Evolutionary conservation across 1,284 basidiomycete genomes (phyloP), one percentile per base, ranked within the genome.

Genomic region (Apiotrichum montevideense): DNA sequence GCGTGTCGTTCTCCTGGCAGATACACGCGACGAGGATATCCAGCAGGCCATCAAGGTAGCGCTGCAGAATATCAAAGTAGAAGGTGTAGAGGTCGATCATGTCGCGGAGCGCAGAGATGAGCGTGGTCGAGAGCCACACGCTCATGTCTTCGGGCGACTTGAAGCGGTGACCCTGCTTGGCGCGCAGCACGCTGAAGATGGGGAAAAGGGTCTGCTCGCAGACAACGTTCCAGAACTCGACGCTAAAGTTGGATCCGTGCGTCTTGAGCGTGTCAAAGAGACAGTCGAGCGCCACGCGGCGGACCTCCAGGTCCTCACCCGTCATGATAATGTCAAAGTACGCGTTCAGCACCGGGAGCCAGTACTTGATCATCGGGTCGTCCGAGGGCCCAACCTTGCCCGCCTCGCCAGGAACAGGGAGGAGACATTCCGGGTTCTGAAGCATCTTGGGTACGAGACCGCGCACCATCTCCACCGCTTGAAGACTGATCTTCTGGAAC

Each of bases 241-340:
- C 83, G 10, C 90, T 86, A 79, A 93, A 99, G 3, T 86, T 82
- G 4, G 82, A 77, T 0, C 96, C 96, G 70, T 97, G 87, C 34
- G 84, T 87, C 78, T 97, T 98, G 67, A 99, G 82, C 0, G 94
- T 95, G 33, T 85, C 86, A 75, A 98, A 99, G 41, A 98, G 80
- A 29, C 94, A 96, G 76, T 98, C 94, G 34, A 99, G 81, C 0
- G 97, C 93, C 93, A 76, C 72, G n/a, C 92, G 84, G 62, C 97
- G 85, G 57, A 99, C 94, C 83, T 99, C 96, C 42, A 99, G 80
- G 72, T 99, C 96, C 76, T 98, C 97, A 13, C 93, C 96, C 60
- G 97, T 98, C 96, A 99, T 99, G 74, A 98, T 95, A 60, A 99
- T 94, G 75, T 98, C 96, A 78, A 96, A 98, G 79, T 98, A 98